phyloP scores from a whole-genome alignment of 148 eudicot genomes.

The Dianthus caryophyllus region DNA sequence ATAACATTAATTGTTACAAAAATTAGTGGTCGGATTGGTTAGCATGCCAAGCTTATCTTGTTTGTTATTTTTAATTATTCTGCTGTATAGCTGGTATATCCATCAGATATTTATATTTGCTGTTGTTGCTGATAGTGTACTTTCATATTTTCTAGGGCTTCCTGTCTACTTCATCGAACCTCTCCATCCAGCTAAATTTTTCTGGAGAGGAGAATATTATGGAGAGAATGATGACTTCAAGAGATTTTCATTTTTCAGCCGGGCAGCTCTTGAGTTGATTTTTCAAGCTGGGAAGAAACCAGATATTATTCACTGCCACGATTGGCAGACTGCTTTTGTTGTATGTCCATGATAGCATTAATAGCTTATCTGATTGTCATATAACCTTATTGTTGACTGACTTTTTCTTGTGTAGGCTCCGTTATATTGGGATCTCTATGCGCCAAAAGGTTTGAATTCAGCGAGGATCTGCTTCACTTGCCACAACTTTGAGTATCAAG shows the following conservation, averaged over 20 bases:
- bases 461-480: slow-evolving; percentile 96
- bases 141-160: slow-evolving; percentile 51
- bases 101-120: neutral
- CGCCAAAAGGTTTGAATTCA: slow-evolving; percentile 83
- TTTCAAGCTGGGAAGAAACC: slow-evolving; percentile 86
- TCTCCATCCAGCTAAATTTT: slow-evolving; percentile 75
- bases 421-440: slow-evolving; percentile 89
- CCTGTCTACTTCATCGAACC: slow-evolving; percentile 98
- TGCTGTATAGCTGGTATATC: slow-evolving; percentile 6
- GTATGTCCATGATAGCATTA: slow-evolving; percentile 35
- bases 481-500: slow-evolving; percentile 98
- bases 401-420: slow-evolving; percentile 52
- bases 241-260: slow-evolving; percentile 88
- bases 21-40: neutral
- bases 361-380: neutral
- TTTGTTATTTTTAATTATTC: neutral
- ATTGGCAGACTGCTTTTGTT: slow-evolving; percentile 99
- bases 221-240: slow-evolving; percentile 96
- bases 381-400: slow-evolving; percentile 4
- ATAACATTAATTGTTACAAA: neutral
- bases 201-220: slow-evolving; percentile 90
- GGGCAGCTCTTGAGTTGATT: slow-evolving; percentile 92
- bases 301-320: slow-evolving; percentile 98
- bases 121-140: slow-evolving; percentile 10
- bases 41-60: neutral